Evolutionary conservation across 768 basidiomycete species (phyloP), one percentile per base, ranked within the genome.

Genomic region (Symmetrospora coprosmae): DNA sequence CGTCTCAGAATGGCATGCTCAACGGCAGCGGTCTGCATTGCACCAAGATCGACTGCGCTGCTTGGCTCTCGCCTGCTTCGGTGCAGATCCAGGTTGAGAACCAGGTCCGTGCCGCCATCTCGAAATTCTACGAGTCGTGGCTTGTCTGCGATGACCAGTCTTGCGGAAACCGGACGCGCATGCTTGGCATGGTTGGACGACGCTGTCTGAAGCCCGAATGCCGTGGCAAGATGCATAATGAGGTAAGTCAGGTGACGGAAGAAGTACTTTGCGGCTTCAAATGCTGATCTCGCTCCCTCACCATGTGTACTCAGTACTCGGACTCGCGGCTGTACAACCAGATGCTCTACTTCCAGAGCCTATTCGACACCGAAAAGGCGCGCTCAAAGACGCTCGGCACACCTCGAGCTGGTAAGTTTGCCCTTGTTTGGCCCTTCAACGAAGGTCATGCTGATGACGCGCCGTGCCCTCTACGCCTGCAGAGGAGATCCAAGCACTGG

Each of bases 101-200:
- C 1, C 87, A 91, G 66, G 85, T 96, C 50, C 81, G 91, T 0
- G 73, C 78, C 1, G 80, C 80, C 64, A 84, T 99, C 48, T 74
- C 76, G 7, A 79, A 77, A 66, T 96, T 91, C 72, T 97, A 99
- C 69, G 81, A 94, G 67, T 82, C 82, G 1, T 91, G 86, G 86
- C 83, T 80, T 0, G 74, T 84, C 4, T 99, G 94, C 73, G 79
- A 89, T 66, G 94, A 96, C 63, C 75, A 80, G 21, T 84, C 83
- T 0, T 99, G 94, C 69, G 80, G 80, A 8, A 77, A 81, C 62
- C 79, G 86, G 35, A 90, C 92, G n/a, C 78, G 94, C 19, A 86
- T 83, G 78, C 92, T 96, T 87, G 78, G 85, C 34, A 87, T 96
- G 0, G 91, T 89, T 71, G 90, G 88, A 5, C 79, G 82, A 31